phyloP scores from a whole-genome alignment of 2,329 filamentous ascomycete genomes.

The Aspergillus transmontanensis region DNA sequence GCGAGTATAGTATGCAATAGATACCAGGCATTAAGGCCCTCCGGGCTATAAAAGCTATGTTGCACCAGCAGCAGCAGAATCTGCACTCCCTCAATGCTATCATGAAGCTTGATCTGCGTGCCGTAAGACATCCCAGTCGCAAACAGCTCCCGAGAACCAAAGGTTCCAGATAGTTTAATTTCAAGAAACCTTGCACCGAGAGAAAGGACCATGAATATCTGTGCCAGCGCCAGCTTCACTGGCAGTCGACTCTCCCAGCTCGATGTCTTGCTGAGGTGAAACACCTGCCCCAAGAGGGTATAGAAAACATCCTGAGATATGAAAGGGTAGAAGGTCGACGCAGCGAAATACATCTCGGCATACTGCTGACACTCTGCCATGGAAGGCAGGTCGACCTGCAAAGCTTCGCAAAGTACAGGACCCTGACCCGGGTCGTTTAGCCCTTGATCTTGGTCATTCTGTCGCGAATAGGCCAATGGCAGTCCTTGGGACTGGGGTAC shows the following conservation, averaged over 20 bases:
- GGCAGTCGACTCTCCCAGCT: neutral
- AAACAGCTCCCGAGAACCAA: neutral
- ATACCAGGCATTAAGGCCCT: slow-evolving; percentile 10
- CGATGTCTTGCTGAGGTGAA: neutral
- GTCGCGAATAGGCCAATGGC: neutral
- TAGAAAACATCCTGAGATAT: slow-evolving; percentile 4
- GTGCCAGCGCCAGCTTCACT: neutral
- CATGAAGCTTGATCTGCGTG: slow-evolving; percentile 4
- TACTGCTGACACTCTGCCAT: slow-evolving; percentile 4
- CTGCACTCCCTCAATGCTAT: slow-evolving; percentile 8
- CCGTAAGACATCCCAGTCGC: neutral
- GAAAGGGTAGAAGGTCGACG: neutral
- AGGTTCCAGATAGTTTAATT: neutral
- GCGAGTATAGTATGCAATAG: slow-evolving; percentile 9
- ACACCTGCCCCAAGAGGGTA: neutral
- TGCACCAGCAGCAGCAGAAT: slow-evolving; percentile 6
- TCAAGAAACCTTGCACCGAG: slow-evolving; percentile 3
- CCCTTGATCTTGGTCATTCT: neutral
- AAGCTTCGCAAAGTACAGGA: neutral
- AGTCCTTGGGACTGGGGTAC: slow-evolving; percentile 8
- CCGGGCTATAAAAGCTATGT: slow-evolving; percentile 9
- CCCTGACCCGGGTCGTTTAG: neutral
- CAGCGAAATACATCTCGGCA: slow-evolving; percentile 2
- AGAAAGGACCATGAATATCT: neutral
- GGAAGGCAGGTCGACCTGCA: neutral